phyloP scores from a whole-genome alignment of 306 rosid genomes.

The Malus fusca region DNA sequence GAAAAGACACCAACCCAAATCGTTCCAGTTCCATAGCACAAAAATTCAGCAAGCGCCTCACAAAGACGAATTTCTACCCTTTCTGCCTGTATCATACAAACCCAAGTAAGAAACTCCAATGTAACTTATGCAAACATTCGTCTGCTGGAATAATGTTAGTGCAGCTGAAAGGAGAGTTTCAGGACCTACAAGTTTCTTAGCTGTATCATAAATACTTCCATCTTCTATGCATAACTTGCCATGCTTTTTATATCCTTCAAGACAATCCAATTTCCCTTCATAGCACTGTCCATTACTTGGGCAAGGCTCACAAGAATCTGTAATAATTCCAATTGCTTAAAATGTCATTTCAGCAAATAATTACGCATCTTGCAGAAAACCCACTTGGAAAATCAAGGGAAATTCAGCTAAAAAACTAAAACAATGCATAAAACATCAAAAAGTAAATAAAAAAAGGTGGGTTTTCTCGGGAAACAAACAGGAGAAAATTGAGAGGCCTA shows the following conservation, averaged over 20 bases:
- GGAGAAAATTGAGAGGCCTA: conserved; percentile 11
- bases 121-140: background rate
- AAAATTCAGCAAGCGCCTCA: conserved; percentile 49
- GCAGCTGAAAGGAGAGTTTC: conserved; percentile 12
- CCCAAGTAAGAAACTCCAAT: conserved; percentile 5
- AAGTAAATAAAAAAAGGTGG: background rate
- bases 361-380: background rate
- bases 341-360: background rate
- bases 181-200: conserved; percentile 62
- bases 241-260: conserved; percentile 52
- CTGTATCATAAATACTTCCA: conserved; percentile 61
- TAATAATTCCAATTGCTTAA: background rate
- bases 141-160: background rate
- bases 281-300: conserved; percentile 69
- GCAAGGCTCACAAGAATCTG: conserved; percentile 82
- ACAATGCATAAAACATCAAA: background rate
- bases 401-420: background rate
- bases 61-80: conserved; percentile 50
- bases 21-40: conserved; percentile 62
- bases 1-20: conserved; percentile 59
- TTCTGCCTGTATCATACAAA: conserved; percentile 41
- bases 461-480: background rate
- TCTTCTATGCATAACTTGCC: conserved; percentile 71
- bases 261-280: conserved; percentile 59
- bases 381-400: background rate